These are phyloP conservation scores for Mycena epipterygia DNA, from an alignment of 768 basidiomycete species.

Conservation along the genomic window DNA sequence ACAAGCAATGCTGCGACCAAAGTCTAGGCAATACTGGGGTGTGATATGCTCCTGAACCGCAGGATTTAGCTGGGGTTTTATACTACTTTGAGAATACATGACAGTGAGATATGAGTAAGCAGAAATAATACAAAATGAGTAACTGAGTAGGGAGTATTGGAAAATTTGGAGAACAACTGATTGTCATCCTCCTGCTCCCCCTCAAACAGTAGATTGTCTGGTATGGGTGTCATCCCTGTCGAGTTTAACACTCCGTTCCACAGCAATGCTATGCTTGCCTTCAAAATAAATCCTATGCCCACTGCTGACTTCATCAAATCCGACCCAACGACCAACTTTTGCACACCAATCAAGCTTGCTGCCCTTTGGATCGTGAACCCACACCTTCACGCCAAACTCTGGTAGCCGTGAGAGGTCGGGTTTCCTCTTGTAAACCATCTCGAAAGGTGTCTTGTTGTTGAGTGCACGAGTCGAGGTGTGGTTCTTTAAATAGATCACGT, in stretches of 20 bases:
- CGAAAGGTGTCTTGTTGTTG: constrained; percentile 38
- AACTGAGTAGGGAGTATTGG: too few species aligned
- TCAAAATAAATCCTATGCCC: constrained; percentile 51
- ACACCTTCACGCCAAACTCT: constrained; percentile 39
- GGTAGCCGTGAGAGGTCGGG: constrained; percentile 40
- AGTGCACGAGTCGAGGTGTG: constrained; percentile 39
- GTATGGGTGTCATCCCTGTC: constrained; percentile 28
- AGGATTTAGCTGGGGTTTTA: too few species aligned
- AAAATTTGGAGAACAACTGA: background rate
- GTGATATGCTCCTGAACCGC: too few species aligned
- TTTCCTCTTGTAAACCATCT: constrained; percentile 38
- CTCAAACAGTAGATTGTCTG: constrained; percentile 6
- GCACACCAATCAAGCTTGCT: constrained; percentile 45
- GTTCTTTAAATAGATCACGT: constrained; percentile 45
- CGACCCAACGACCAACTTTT: constrained; percentile 50
- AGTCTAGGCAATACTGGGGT: too few species aligned
- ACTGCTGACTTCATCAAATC: constrained; percentile 50
- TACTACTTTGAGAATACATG: too few species aligned
- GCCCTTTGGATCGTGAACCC: constrained; percentile 37
- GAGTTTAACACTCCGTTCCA: constrained; percentile 48
- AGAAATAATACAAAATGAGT: too few species aligned
- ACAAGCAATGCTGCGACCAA: too few species aligned
- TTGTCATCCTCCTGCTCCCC: background rate
- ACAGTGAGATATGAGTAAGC: too few species aligned
- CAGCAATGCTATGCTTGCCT: constrained; percentile 37